Evolutionary conservation across 2,329 filamentous ascomycete genomes (phyloP).

Genomic region (Coniella vitis): DNA sequence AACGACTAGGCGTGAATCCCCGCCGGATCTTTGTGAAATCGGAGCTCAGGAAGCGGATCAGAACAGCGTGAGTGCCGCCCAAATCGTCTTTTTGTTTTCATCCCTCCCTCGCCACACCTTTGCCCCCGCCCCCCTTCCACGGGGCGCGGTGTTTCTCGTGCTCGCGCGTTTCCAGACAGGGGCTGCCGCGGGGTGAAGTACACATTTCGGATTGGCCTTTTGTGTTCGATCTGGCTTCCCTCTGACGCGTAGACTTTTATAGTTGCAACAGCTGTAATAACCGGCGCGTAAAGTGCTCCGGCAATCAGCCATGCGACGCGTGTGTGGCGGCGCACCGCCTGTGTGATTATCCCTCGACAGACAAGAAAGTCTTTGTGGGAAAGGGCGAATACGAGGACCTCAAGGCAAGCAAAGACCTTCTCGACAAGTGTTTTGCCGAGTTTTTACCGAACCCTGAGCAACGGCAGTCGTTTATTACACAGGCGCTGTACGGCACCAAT

Average conservation of each 20-base stretch:
- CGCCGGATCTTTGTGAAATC: conserved; percentile 40
- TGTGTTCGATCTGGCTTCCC: neutral
- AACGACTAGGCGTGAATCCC: conserved; percentile 42
- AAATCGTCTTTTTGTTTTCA: neutral
- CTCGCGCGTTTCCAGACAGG: too few species aligned
- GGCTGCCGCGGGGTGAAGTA: too few species aligned
- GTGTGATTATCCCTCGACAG: conserved; percentile 39
- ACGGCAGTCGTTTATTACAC: conserved; percentile 27
- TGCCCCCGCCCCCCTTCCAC: neutral
- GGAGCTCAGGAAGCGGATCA: conserved; percentile 41
- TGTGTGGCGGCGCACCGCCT: conserved; percentile 33
- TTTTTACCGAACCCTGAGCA: conserved; percentile 29
- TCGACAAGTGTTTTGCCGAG: conserved; percentile 33
- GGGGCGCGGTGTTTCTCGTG: too few species aligned
- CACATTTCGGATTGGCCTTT: too few species aligned
- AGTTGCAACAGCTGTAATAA: conserved; percentile 49
- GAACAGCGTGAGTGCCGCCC: conserved; percentile 37
- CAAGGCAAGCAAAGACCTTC: conserved; percentile 30
- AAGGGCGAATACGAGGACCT: conserved; percentile 36
- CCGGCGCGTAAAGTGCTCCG: conserved; percentile 45
- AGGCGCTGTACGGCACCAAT: neutral
- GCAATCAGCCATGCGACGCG: conserved; percentile 40
- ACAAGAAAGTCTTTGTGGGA: conserved; percentile 38
- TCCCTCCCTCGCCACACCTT: neutral
- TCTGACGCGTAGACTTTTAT: conserved; percentile 2